phyloP scores from a whole-genome alignment of 805 yeast species.

The Ogataea degrootiae region DNA sequence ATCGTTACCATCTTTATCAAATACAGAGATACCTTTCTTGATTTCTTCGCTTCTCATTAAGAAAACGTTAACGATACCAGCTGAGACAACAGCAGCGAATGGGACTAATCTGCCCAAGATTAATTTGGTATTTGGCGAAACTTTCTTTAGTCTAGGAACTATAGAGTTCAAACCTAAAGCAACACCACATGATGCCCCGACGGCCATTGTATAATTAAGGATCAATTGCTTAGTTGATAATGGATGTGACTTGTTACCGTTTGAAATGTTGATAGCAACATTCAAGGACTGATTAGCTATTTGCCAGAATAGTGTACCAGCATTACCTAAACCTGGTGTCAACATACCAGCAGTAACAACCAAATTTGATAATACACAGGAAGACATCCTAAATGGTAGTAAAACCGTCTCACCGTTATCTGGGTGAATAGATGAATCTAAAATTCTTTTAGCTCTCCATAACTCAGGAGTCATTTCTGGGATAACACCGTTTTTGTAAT shows the following conservation, averaged over 20 bases:
- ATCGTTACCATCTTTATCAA: slow-evolving; percentile 56
- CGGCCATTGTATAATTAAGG: slow-evolving; percentile 82
- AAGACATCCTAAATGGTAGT: slow-evolving; percentile 95
- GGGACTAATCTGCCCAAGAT: slow-evolving; percentile 87
- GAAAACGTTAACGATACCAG: slow-evolving; percentile 94
- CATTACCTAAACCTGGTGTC: slow-evolving; percentile 86
- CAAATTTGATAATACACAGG: slow-evolving; percentile 87
- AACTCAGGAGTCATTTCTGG: slow-evolving; percentile 69
- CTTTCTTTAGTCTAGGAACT: slow-evolving; percentile 75
- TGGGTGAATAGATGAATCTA: slow-evolving; percentile 94
- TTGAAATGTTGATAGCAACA: slow-evolving; percentile 95
- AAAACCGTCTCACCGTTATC: slow-evolving; percentile 93
- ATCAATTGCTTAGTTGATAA: slow-evolving; percentile 72
- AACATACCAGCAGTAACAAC: slow-evolving; percentile 98
- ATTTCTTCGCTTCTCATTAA: slow-evolving; percentile 96
- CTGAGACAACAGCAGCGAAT: slow-evolving; percentile 97
- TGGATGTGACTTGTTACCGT: slow-evolving; percentile 93
- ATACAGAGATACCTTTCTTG: slow-evolving; percentile 74
- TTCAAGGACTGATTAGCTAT: slow-evolving; percentile 94
- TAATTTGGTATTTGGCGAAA: slow-evolving; percentile 66
- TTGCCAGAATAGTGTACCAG: slow-evolving; percentile 96
- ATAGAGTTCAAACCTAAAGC: slow-evolving; percentile 88
- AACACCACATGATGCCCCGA: slow-evolving; percentile 90
- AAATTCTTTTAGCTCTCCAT: slow-evolving; percentile 82
- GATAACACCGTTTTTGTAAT: slow-evolving; percentile 65